Conservation (phyloP, 1,139 yeast genomes). For the Yamadazyma dendronema region DNA sequence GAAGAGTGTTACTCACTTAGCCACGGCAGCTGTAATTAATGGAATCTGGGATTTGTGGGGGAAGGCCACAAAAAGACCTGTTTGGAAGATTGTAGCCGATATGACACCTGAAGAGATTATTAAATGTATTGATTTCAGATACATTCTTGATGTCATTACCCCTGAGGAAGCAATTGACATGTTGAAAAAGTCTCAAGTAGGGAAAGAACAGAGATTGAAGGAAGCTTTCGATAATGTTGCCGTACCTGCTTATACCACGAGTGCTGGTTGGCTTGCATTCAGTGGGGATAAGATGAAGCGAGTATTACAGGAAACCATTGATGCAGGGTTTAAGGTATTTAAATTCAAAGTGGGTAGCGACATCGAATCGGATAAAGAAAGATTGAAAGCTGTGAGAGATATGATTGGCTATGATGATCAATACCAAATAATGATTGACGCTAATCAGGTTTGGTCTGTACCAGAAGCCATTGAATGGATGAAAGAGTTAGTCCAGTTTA, state of each 20-base stretch:
- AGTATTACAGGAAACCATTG: slow-evolving; percentile 26
- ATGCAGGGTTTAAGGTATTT: slow-evolving; percentile 36
- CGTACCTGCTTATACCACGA: slow-evolving; percentile 43
- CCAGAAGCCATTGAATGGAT: slow-evolving; percentile 40
- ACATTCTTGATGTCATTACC: slow-evolving; percentile 36
- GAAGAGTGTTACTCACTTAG: slow-evolving; percentile 33
- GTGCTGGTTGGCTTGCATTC: slow-evolving; percentile 46
- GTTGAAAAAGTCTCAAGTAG: slow-evolving; percentile 23
- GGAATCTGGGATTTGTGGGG: slow-evolving; percentile 42
- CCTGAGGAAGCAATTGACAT: slow-evolving; percentile 35
- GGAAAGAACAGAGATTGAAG: slow-evolving; percentile 23
- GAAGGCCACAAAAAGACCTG: slow-evolving; percentile 28
- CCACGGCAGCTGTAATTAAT: slow-evolving; percentile 24
- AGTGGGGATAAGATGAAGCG: slow-evolving; percentile 35
- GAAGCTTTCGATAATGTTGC: slow-evolving; percentile 32
- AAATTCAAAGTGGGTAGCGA: slow-evolving; percentile 41
- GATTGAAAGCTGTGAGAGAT: slow-evolving; percentile 35
- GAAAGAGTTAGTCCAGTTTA: slow-evolving; percentile 30
- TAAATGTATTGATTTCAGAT: slow-evolving; percentile 39
- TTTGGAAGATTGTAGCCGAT: slow-evolving; percentile 37
- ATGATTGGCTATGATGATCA: slow-evolving; percentile 34
- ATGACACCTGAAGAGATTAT: slow-evolving; percentile 43
- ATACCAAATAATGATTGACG: slow-evolving; percentile 24
- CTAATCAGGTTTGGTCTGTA: slow-evolving; percentile 39
- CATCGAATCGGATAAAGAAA: slow-evolving; percentile 27